phyloP scores from a whole-genome alignment of 306 rosid species.

The Sechiopsis laciniata region DNA sequence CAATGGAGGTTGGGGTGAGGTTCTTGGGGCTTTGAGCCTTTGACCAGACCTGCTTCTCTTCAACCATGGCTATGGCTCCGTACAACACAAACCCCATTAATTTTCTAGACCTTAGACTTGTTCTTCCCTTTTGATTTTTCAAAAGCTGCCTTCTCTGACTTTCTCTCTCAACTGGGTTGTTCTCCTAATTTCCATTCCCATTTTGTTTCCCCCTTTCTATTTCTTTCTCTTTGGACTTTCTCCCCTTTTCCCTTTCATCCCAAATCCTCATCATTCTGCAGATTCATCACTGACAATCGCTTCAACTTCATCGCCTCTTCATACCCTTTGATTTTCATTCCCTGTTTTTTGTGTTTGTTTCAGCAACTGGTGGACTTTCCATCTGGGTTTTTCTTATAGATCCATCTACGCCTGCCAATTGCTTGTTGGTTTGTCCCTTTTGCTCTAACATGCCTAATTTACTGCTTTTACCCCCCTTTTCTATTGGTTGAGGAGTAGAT shows the following conservation, averaged over 20 bases:
- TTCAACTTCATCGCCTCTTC: not conserved
- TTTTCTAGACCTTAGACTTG: no score
- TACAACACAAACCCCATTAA: no score
- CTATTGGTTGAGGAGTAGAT: not conserved
- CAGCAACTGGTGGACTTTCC: not conserved
- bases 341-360: not conserved
- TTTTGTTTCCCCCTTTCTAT: not conserved
- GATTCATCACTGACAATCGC: not conserved
- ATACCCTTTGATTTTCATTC: conserved; percentile 2
- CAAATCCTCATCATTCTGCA: no score
- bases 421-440: not conserved
- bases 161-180: conserved; percentile 7
- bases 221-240: no score
- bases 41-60: no score
- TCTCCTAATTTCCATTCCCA: not conserved
- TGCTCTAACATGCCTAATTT: not conserved
- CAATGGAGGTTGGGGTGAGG: no score
- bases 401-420: conserved; percentile 7
- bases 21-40: no score
- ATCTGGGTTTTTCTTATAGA: conserved; percentile 8
- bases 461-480: not conserved
- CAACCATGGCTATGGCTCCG: no score
- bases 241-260: no score
- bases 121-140: not conserved
- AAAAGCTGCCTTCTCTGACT: conserved; percentile 18